Evolutionary conservation across 805 yeast genomes (phyloP), one percentile per base, ranked within the genome.

Genomic region (Wickerhamiella kazuoi): DNA sequence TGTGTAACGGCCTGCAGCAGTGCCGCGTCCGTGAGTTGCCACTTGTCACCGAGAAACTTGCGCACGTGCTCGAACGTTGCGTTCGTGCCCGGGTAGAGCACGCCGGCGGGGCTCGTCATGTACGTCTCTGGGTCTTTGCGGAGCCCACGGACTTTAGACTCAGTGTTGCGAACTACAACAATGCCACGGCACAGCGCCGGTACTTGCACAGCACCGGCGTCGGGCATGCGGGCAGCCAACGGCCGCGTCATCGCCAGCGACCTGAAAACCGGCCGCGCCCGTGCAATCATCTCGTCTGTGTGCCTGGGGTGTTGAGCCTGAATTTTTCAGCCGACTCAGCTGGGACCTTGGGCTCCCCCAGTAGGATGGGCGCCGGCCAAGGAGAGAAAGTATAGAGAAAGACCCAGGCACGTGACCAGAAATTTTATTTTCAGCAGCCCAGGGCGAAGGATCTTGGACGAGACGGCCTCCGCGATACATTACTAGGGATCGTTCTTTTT

Each of bases 1-100:
- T 87, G 96, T 4, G 96, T 86, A 50, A 86, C 63, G 31, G 81
- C 74, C 61, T 87, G 97, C 44, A 83, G 63, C 18, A 78, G 60
- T 42, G 78, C 48, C 5, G 67, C 66, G 50, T 81, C 79, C 3
- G 77, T 65, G 32, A 86, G 62, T 32, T 63, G 47, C 50, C 65
- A 75, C 44, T 68, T 63, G 18, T 62, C 63, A 21, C 63, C 66
- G 14, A 78, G 57, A 46, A 73, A 71, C 21, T 49, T 44, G 50
- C 72, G 71, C 39, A 76, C 57, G 23, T 65, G 61, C 38, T 56
- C 52, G 34, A 78, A 53, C 40, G 76, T 71, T 11, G 67, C 61
- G 14, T 65, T 64, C 13, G 59, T 60, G 8, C 64, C 56, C 17
- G 74, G 80, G 50, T 82, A 78, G 46, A 57, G 60, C 24, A 62